A percentile compares a stretch with the other conserved stretches of the same genome.
Evolutionary conservation across 2,329 filamentous ascomycete genomes (phyloP).

Genomic region (Leptographium procerum): DNA sequence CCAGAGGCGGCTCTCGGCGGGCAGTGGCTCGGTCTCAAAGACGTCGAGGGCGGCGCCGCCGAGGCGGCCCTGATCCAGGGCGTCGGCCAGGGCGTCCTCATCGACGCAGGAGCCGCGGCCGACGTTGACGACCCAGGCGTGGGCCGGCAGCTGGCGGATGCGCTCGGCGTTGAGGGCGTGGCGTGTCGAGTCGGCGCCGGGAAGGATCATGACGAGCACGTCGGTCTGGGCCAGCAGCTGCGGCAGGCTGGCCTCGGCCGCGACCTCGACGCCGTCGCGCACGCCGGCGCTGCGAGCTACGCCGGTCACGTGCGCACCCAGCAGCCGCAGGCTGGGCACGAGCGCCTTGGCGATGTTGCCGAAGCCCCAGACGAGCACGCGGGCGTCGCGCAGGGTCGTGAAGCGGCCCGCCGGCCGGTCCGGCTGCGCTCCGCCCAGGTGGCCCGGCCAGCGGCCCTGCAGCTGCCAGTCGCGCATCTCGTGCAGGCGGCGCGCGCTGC

Average conservation of each 20-base stretch:
- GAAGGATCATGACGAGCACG: constrained; percentile 37
- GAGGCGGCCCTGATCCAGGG: constrained; percentile 29
- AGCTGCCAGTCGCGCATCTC: constrained; percentile 35
- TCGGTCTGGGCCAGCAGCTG: constrained; percentile 30
- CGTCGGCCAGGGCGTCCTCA: constrained; percentile 35
- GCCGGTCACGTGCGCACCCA: constrained; percentile 47
- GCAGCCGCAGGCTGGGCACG: constrained; percentile 24
- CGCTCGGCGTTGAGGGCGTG: constrained; percentile 28
- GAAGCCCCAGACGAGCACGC: constrained; percentile 35
- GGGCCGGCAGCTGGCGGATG: constrained; percentile 26
- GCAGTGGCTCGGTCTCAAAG: constrained; percentile 32
- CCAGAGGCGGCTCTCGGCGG: constrained; percentile 21
- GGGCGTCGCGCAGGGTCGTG: constrained; percentile 30
- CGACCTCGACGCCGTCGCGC: constrained; percentile 34
- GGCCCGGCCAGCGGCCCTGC: constrained; percentile 30
- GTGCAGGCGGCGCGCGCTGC: constrained; percentile 26
- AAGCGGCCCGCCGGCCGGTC: constrained; percentile 21
- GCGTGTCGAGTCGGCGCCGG: constrained; percentile 27
- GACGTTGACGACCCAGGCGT: constrained; percentile 31
- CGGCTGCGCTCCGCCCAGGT: constrained; percentile 31
- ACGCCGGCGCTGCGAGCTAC: constrained; percentile 46
- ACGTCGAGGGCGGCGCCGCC: constrained; percentile 40
- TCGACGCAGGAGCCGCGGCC: constrained; percentile 37
- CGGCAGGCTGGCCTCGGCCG: constrained; percentile 26
- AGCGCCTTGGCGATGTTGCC: constrained; percentile 37